These are phyloP conservation scores for Apophysomyces sp. DNA, from an alignment of 371 early-diverging fungal genomes.

Conservation along the genomic window DNA sequence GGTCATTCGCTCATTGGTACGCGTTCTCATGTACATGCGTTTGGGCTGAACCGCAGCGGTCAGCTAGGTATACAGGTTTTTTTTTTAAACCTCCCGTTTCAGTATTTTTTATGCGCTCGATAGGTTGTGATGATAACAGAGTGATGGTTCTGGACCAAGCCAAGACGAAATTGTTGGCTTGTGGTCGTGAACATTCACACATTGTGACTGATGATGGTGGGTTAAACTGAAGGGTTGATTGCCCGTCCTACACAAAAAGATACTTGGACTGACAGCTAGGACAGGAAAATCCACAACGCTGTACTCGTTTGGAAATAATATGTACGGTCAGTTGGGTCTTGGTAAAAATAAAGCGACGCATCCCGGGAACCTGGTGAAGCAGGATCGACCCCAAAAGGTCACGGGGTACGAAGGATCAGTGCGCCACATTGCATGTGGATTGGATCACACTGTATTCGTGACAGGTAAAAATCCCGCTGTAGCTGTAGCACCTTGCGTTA, in stretches of 20 bases:
- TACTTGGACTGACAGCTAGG: not conserved
- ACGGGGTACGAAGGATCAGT: constrained; percentile 27
- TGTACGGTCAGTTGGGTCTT: constrained; percentile 68
- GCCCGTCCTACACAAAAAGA: too few relatives aligned
- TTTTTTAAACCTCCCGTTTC: not conserved
- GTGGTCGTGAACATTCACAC: constrained; percentile 66
- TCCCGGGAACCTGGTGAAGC: constrained; percentile 29
- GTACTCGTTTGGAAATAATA: constrained; percentile 68
- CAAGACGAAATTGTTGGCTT: constrained; percentile 29
- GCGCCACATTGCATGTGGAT: constrained; percentile 63
- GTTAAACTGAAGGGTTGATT: not conserved
- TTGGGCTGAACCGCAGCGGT: constrained; percentile 42
- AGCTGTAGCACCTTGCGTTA: not conserved
- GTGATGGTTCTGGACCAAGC: not conserved
- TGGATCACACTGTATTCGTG: constrained; percentile 70
- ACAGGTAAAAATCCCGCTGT: constrained; percentile 38
- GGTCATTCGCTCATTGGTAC: constrained; percentile 40
- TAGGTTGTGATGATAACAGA: not conserved
- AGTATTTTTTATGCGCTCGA: not conserved
- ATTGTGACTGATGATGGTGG: constrained; percentile 28
- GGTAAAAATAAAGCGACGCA: constrained; percentile 31
- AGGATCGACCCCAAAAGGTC: constrained; percentile 16
- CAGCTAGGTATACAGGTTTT: constrained; percentile 31
- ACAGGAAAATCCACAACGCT: constrained; percentile 25
- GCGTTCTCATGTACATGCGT: constrained; percentile 24